Conservation (phyloP, 1,139 yeast genomes). For the Candida sanyaensis region DNA sequence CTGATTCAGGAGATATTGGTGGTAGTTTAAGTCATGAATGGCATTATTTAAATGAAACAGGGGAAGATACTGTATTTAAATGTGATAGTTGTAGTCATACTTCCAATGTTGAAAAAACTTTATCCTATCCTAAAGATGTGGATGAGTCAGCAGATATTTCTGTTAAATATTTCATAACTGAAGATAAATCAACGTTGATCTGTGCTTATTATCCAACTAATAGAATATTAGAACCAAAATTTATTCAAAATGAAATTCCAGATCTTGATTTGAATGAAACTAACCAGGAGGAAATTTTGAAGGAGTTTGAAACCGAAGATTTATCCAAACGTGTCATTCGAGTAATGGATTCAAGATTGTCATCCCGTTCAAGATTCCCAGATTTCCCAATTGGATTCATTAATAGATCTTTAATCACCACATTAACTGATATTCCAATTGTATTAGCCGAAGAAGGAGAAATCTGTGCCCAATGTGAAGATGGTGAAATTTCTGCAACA, state of each 20-base stretch:
- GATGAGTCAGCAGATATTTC: constrained; percentile 23
- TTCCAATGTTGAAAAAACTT: constrained; percentile 74
- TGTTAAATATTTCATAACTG: constrained; percentile 55
- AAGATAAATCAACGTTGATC: constrained; percentile 55
- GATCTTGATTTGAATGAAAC: constrained; percentile 43
- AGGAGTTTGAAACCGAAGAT: constrained; percentile 26
- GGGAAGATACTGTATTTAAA: constrained; percentile 76
- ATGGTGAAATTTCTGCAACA: constrained; percentile 47
- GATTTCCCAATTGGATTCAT: constrained; percentile 67
- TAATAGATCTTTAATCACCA: constrained; percentile 60
- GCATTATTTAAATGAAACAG: constrained; percentile 71
- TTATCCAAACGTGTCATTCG: constrained; percentile 55
- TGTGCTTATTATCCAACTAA: constrained; percentile 67
- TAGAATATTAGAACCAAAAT: constrained; percentile 54
- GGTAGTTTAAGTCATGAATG: constrained; percentile 90
- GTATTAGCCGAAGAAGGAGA: constrained; percentile 72
- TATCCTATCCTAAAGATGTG: constrained; percentile 42
- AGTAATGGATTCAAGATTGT: constrained; percentile 67
- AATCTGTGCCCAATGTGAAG: constrained; percentile 65
- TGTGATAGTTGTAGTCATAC: constrained; percentile 66
- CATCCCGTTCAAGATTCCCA: constrained; percentile 62
- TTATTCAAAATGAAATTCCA: constrained; percentile 49
- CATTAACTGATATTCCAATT: constrained; percentile 63
- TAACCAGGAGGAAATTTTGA: constrained; percentile 30
- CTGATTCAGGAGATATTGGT: constrained; percentile 93